Evolutionary conservation across 345 rosid species (phyloP).

Genomic region (Sisymbrium irio): DNA sequence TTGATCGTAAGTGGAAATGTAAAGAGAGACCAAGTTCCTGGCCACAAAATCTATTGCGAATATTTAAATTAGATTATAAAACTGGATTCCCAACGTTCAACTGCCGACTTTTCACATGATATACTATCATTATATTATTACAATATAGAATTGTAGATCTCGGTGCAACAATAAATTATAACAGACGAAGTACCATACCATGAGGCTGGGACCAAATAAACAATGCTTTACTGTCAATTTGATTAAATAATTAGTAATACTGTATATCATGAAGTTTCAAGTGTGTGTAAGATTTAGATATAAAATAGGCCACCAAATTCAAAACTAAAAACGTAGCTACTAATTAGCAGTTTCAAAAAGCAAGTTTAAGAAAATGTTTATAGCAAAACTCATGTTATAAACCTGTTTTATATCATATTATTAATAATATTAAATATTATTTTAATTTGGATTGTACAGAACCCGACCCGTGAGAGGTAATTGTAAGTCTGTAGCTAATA

Average conservation of each 20-base stretch:
- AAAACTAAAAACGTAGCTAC: background rate
- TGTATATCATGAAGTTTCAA: constrained; percentile 3
- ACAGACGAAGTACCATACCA: background rate
- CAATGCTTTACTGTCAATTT: background rate
- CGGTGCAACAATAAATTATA: constrained; percentile 7
- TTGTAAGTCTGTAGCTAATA: background rate
- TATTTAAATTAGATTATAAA: background rate
- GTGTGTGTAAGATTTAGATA: background rate
- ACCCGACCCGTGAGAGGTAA: background rate
- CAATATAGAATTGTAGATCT: constrained; percentile 25
- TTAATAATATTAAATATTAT: background rate
- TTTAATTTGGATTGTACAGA: background rate
- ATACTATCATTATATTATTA: background rate
- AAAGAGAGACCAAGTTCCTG: background rate
- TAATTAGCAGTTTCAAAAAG: background rate
- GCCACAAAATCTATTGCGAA: background rate
- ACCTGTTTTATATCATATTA: background rate
- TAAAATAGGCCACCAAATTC: constrained; percentile 4
- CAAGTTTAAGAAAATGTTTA: background rate
- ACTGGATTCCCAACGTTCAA: background rate
- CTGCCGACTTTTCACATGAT: constrained; percentile 8
- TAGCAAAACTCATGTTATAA: background rate
- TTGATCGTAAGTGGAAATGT: too few relatives aligned
- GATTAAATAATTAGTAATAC: background rate
- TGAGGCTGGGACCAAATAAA: background rate